phyloP scores from a whole-genome alignment of 768 basidiomycete genomes.

The Scleroderma citrinum region DNA sequence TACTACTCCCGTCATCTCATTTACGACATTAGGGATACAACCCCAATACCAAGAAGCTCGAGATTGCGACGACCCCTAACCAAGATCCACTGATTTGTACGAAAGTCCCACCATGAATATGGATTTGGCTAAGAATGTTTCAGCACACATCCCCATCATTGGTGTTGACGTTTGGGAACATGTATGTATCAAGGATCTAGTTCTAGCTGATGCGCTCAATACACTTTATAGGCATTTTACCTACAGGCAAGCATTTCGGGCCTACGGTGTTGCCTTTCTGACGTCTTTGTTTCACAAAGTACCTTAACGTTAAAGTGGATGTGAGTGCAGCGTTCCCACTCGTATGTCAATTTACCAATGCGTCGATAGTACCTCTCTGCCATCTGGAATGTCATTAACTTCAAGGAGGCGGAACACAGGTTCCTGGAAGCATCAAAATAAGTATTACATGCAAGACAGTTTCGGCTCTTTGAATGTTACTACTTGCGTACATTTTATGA shows the following conservation, averaged over 20 bases:
- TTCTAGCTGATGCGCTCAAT: slow-evolving; percentile 1
- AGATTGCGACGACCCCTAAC: slow-evolving; percentile 90
- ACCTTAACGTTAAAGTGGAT: slow-evolving; percentile 90
- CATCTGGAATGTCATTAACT: slow-evolving; percentile 96
- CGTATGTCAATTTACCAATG: slow-evolving; percentile 3
- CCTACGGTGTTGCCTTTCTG: neutral
- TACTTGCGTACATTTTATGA: neutral
- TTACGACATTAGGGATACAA: slow-evolving; percentile 56
- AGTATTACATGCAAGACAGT: too few relatives aligned
- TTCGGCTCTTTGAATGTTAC: too few relatives aligned
- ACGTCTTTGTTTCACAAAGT: slow-evolving; percentile 39
- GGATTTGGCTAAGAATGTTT: slow-evolving; percentile 2
- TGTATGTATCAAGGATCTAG: slow-evolving; percentile 37
- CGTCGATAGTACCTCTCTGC: slow-evolving; percentile 76
- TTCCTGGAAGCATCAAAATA: slow-evolving; percentile 34
- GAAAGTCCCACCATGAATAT: slow-evolving; percentile 10
- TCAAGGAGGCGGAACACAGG: slow-evolving; percentile 79
- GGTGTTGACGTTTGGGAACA: slow-evolving; percentile 99
- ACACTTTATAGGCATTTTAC: slow-evolving; percentile 57
- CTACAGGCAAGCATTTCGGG: slow-evolving; percentile 19
- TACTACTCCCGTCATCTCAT: neutral
- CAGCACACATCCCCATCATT: slow-evolving; percentile 84
- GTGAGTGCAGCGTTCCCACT: slow-evolving; percentile 42
- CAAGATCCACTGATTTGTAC: slow-evolving; percentile 86
- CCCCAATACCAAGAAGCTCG: slow-evolving; percentile 61